Conservation (phyloP, 352 stramenopile genomes). For the Plasmopara muralis region DNA sequence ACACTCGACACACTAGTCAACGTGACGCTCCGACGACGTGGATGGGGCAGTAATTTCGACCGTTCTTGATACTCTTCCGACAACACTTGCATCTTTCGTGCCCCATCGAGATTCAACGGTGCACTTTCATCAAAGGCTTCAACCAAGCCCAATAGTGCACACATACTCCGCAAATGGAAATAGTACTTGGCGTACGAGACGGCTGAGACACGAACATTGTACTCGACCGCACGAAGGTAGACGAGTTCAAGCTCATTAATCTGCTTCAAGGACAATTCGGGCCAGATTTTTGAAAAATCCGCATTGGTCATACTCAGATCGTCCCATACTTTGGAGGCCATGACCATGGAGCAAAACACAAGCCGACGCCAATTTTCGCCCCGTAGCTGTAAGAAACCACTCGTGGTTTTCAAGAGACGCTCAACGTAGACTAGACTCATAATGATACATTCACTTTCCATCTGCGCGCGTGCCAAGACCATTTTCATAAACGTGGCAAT, state of each 20-base stretch:
- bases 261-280: constrained; percentile 85
- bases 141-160: constrained; percentile 83
- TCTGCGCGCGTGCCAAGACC: constrained; percentile 87
- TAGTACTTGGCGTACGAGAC: constrained; percentile 94
- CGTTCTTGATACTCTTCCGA: constrained; percentile 85
- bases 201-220: constrained; percentile 83
- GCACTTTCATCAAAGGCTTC: constrained; percentile 67
- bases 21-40: constrained; percentile 68
- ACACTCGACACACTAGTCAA: constrained; percentile 55
- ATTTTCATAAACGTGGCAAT: constrained; percentile 92
- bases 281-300: constrained; percentile 93
- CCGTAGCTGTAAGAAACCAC: constrained; percentile 65
- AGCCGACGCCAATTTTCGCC: constrained; percentile 91
- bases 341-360: constrained; percentile 95
- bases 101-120: constrained; percentile 73
- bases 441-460: constrained; percentile 97
- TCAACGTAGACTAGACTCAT: constrained; percentile 98
- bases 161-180: constrained; percentile 94
- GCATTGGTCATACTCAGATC: constrained; percentile 97
- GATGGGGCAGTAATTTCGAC: constrained; percentile 64
- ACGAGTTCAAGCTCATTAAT: constrained; percentile 95
- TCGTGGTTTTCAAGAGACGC: constrained; percentile 89
- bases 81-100: constrained; percentile 82
- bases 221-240: constrained; percentile 87
- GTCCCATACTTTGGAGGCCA: constrained; percentile 97